Percentiles rank a stretch among this genome's conserved stretches.
Evolutionary conservation across 177 flowering plant species (phyloP).

Genomic region (Vitis hybrid): DNA sequence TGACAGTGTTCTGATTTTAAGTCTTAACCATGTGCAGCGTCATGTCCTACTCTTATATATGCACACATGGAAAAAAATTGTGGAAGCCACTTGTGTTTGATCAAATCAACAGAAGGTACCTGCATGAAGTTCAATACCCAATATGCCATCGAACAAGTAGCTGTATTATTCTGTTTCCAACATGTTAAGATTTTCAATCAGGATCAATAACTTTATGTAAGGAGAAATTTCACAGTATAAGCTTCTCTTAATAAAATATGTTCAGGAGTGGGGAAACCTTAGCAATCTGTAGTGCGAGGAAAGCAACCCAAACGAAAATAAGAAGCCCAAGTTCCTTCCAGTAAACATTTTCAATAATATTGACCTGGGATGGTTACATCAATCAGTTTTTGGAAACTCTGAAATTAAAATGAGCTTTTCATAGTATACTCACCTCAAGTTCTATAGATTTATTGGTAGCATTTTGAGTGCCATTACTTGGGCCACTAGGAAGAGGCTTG

Average conservation of each 20-base stretch:
- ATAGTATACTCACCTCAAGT: conserved; percentile 32
- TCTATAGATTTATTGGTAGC: conserved; percentile 27
- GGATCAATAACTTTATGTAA: not conserved
- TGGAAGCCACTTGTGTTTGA: not conserved
- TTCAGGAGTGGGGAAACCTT: conserved; percentile 48
- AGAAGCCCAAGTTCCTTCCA: conserved; percentile 97
- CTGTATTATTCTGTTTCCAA: conserved; percentile 54
- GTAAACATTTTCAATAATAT: conserved; percentile 65
- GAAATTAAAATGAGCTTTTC: not conserved
- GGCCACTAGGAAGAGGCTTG: conserved; percentile 75
- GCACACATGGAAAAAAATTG: not conserved
- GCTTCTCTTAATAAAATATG: conserved; percentile 1
- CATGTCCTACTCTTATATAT: not conserved
- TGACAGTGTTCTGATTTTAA: too few relatives aligned
- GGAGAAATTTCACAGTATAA: not conserved
- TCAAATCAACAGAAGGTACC: conserved; percentile 38
- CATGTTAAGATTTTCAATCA: conserved; percentile 7
- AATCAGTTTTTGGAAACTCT: conserved; percentile 10
- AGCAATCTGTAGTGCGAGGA: conserved; percentile 70
- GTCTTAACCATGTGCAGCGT: not conserved
- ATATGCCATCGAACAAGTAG: conserved; percentile 66
- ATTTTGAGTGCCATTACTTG: conserved; percentile 33
- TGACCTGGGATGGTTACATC: conserved; percentile 42
- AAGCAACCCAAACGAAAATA: conserved; percentile 79
- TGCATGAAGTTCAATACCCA: conserved; percentile 86